These are phyloP conservation scores for Delitschia confertaspora DNA, from an alignment of 495 filamentous ascomycete genomes.

Conservation along the genomic window DNA sequence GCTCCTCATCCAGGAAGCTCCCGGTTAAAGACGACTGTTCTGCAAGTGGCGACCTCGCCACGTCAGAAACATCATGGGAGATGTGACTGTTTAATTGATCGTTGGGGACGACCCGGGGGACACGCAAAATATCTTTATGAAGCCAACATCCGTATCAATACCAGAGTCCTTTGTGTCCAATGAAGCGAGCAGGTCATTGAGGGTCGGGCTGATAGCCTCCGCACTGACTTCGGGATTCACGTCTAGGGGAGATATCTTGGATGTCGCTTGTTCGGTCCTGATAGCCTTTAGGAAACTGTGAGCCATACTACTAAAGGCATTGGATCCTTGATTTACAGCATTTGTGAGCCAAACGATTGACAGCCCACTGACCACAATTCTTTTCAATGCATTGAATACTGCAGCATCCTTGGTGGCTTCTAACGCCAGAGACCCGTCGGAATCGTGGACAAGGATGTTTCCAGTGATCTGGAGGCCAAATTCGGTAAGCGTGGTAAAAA, in stretches of 20 bases:
- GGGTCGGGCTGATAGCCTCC: neutral
- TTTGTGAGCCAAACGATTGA: slow-evolving; percentile 5
- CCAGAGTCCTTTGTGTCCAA: slow-evolving; percentile 21
- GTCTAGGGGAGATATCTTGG: slow-evolving; percentile 5
- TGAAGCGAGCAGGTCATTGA: slow-evolving; percentile 2
- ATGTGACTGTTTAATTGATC: neutral
- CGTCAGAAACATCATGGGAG: no score
- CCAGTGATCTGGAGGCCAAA: no score
- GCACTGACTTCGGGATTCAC: neutral
- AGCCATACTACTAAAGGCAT: neutral
- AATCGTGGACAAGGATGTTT: neutral
- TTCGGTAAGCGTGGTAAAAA: no score
- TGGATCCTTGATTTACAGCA: slow-evolving; percentile 3
- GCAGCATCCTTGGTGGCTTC: neutral
- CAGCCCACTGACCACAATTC: neutral
- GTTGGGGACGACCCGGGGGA: slow-evolving; percentile 15
- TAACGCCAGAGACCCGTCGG: neutral
- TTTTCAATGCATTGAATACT: neutral
- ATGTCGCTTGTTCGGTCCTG: neutral
- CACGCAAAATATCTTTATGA: slow-evolving; percentile 19
- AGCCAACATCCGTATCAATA: slow-evolving; percentile 29
- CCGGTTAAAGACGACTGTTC: neutral
- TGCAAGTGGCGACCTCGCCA: neutral
- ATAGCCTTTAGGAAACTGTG: slow-evolving; percentile 3
- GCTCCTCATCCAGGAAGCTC: neutral